These are phyloP conservation scores for Neltuma alba DNA, from an alignment of 306 rosid species.

Conservation along the genomic window DNA sequence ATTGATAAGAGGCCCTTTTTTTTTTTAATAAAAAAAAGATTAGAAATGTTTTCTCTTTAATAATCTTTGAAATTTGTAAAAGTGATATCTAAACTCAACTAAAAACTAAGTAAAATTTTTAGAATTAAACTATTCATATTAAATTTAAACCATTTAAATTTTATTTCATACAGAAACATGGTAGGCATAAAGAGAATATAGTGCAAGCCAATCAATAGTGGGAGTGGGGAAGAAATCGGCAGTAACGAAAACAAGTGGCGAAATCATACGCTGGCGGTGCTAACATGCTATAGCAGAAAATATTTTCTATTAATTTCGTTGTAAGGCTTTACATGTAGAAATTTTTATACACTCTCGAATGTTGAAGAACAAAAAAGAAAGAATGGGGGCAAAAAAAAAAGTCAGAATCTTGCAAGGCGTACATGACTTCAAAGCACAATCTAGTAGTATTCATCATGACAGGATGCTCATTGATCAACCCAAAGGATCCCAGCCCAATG, in stretches of 20 bases:
- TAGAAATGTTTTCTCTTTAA: no score
- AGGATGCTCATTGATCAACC: conserved; percentile 34
- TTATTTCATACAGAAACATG: no score
- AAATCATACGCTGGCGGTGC: background rate
- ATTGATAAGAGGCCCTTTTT: no score
- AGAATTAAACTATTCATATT: background rate
- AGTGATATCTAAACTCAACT: background rate
- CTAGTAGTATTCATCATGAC: conserved; percentile 4
- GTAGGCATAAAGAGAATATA: no score
- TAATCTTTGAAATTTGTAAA: no score
- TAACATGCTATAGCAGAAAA: conserved; percentile 2
- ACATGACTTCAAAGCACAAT: conserved; percentile 11
- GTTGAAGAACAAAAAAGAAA: background rate
- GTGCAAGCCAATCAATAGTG: no score
- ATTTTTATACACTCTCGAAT: background rate
- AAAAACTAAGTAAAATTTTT: no score
- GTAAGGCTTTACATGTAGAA: conserved; percentile 43
- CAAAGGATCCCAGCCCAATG: conserved; percentile 7
- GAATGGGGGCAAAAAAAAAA: background rate
- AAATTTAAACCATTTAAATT: no score
- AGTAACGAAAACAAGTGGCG: background rate
- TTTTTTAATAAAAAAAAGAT: no score
- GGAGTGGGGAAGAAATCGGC: background rate
- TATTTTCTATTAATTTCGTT: conserved; percentile 1
- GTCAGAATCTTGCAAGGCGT: conserved; percentile 25